Conservation (phyloP, 1,284 basidiomycete genomes). For the Hemileia vastatrix region DNA sequence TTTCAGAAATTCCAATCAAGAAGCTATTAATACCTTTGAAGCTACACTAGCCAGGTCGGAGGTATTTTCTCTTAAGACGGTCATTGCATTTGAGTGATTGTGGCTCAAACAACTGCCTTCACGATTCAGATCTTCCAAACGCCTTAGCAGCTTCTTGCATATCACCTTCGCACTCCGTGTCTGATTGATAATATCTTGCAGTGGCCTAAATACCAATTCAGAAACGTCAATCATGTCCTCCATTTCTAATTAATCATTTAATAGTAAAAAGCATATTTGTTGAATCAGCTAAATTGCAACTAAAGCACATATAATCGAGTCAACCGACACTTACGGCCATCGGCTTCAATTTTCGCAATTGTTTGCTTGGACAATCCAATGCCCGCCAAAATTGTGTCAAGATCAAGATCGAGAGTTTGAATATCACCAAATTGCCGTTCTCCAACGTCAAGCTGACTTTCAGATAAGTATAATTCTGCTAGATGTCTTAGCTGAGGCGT, state of each 20-base stretch:
- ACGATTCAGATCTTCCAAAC: slow-evolving; percentile 66
- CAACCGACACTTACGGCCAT: slow-evolving; percentile 54
- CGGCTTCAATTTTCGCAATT: slow-evolving; percentile 60
- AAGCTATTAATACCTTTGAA: slow-evolving; percentile 10
- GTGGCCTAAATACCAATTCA: slow-evolving; percentile 62
- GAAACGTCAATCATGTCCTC: slow-evolving; percentile 63
- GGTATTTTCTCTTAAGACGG: slow-evolving; percentile 21
- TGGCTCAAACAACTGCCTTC: slow-evolving; percentile 48
- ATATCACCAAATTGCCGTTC: slow-evolving; percentile 79
- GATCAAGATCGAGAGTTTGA: slow-evolving; percentile 69
- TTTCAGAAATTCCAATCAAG: not conserved
- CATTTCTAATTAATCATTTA: slow-evolving; percentile 1
- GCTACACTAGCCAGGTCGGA: slow-evolving; percentile 19
- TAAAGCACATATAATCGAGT: not conserved
- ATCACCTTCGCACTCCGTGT: slow-evolving; percentile 63
- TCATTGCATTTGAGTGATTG: slow-evolving; percentile 20
- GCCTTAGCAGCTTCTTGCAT: slow-evolving; percentile 68
- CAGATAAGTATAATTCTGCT: slow-evolving; percentile 67
- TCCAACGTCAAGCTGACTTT: slow-evolving; percentile 69
- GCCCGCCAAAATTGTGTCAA: slow-evolving; percentile 83
- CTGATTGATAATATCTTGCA: slow-evolving; percentile 69
- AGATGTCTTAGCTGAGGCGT: slow-evolving; percentile 84
- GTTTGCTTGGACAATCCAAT: slow-evolving; percentile 77
- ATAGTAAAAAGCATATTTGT: not conserved
- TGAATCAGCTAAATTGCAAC: slow-evolving; percentile 13